Base-by-base conservation (phyloP, 208 protist genomes). In the Crithidia brevicula region DNA sequence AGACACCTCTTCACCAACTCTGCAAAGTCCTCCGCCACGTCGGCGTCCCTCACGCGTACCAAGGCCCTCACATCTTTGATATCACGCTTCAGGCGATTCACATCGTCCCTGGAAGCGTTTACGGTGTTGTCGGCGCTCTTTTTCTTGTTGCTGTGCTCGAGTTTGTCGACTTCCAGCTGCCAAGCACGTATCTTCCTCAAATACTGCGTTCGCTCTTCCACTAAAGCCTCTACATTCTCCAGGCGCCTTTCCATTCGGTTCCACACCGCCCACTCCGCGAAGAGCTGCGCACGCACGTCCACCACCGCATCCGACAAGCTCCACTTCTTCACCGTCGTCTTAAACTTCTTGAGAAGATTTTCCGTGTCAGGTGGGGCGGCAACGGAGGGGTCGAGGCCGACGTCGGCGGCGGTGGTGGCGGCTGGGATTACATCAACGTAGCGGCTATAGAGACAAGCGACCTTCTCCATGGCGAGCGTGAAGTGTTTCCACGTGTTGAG, bases 291-390 rank as follows among this genome's bases (percentile, higher is more conserved):
- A 4, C 52, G 52, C 31, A 57, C 16, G 31, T 57, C 31, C 30
- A 57, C 52, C 31, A 42, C 52, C 31, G 28, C 52, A 42, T 57
- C 52, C 28, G 52, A 57, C 28, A 42, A 31, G n/a, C 52, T 57
- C 52, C 52, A 42, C 28, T 25, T 3, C 13, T 22, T 42, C 2
- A 36, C 30, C 2, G 52, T 42, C 31, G 23, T 11, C 31, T 27
- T 36, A 27, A 57, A 42, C 18, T 5, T 57, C 31, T 42, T 36
- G 33, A 28, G 42, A 4, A 25, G 16, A 28, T 57, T 57, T n/a
- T 23, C 52, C 10, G 18, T 27, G 18, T 57, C 52, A 8, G 31
- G n/a, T 5, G 33, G 8, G 6, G 25, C 31, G 3, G 13, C 52
- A 5, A 42, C 16, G 7, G 52, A 57, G 3, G 52, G 31, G 20